phyloP scores from a whole-genome alignment of 1,284 basidiomycete genomes.

The Neonothopanus nambi region DNA sequence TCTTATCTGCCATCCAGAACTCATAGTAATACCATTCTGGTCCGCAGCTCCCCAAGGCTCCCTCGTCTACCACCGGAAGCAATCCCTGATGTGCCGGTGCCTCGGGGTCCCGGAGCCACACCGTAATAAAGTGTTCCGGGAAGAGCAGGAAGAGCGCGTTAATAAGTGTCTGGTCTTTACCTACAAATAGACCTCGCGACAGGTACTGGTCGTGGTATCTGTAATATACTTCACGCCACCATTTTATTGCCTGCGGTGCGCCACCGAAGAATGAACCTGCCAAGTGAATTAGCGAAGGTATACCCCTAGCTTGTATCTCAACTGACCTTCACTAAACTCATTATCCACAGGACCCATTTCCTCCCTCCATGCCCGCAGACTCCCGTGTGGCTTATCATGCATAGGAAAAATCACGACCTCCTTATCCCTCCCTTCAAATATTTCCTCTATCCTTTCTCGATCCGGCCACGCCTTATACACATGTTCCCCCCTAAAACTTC shows the following conservation, averaged over 20 bases:
- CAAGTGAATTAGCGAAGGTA: neutral
- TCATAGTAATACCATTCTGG: constrained; percentile 50
- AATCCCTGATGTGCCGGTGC: constrained; percentile 18
- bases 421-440: constrained; percentile 36
- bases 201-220: constrained; percentile 51
- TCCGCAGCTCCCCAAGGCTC: constrained; percentile 39
- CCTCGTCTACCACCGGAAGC: constrained; percentile 20
- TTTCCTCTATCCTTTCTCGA: constrained; percentile 34
- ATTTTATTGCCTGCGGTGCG: constrained; percentile 37
- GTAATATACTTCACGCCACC: constrained; percentile 47
- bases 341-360: constrained; percentile 47
- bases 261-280: constrained; percentile 60
- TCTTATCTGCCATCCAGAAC: constrained; percentile 40
- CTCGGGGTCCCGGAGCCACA: constrained; percentile 29
- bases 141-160: constrained; percentile 50
- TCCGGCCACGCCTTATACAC: constrained; percentile 46
- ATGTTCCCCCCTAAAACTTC: constrained; percentile 45
- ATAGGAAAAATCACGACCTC: constrained; percentile 46
- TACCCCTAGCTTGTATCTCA: neutral
- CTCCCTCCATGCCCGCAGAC: constrained; percentile 40
- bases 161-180: constrained; percentile 54
- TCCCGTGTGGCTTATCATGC: constrained; percentile 30
- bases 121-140: constrained; percentile 43
- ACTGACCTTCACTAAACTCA: constrained; percentile 49
- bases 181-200: constrained; percentile 44